Evolutionary conservation across 306 rosid species (phyloP).

Genomic region (Sicyos baderoa): DNA sequence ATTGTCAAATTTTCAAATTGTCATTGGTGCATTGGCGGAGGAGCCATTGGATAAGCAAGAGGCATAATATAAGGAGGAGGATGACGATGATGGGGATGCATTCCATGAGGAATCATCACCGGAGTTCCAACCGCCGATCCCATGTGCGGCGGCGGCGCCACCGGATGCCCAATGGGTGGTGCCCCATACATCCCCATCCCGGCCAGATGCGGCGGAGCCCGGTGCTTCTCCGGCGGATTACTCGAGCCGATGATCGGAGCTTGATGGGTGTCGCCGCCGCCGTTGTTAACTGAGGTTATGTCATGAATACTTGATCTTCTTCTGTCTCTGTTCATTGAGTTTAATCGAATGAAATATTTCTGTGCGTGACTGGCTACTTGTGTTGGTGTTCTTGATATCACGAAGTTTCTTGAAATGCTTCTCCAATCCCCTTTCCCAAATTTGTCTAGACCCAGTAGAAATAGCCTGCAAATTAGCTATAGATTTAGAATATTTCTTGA

Average conservation of each 20-base stretch:
- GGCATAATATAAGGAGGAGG: slow-evolving; percentile 63
- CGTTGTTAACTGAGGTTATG: slow-evolving; percentile 70
- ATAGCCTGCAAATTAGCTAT: slow-evolving; percentile 42
- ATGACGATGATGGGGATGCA: slow-evolving; percentile 39
- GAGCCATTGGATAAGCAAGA: slow-evolving; percentile 93
- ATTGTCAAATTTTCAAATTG: too few relatives aligned
- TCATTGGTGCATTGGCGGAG: slow-evolving; percentile 86
- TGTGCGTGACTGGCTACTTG: slow-evolving; percentile 99
- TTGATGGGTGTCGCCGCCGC: slow-evolving; percentile 43
- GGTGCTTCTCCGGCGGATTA: slow-evolving; percentile 46
- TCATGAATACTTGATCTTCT: slow-evolving; percentile 96
- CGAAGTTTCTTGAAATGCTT: slow-evolving; percentile 94
- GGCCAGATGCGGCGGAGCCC: slow-evolving; percentile 53
- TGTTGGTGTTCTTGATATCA: slow-evolving; percentile 90
- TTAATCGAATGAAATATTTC: slow-evolving; percentile 83
- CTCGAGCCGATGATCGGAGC: slow-evolving; percentile 66
- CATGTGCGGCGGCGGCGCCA: slow-evolving; percentile 77
- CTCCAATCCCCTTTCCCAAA: slow-evolving; percentile 99
- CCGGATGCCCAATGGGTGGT: slow-evolving; percentile 79
- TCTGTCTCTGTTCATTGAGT: slow-evolving; percentile 91
- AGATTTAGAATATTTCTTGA: neutral
- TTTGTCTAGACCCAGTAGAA: slow-evolving; percentile 91
- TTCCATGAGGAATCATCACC: slow-evolving; percentile 79
- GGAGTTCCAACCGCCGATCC: slow-evolving; percentile 93
- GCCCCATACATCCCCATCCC: slow-evolving; percentile 88